These are phyloP conservation scores for Pyronema omphalodes DNA, from an alignment of 495 filamentous ascomycete species.

Conservation along the genomic window DNA sequence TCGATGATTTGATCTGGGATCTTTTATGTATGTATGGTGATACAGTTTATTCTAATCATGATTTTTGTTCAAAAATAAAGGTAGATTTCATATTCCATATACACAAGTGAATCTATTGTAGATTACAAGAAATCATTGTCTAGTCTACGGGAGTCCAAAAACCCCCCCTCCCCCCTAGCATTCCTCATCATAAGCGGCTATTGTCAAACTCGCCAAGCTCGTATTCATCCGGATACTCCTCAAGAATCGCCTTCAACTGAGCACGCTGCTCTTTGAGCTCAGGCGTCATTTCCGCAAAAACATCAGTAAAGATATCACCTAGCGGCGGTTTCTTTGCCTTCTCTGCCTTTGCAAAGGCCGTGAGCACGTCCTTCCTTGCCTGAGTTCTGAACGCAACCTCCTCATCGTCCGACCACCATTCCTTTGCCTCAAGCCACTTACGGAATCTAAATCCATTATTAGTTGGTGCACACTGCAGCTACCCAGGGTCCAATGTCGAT, in stretches of 20 bases:
- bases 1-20: too few species aligned
- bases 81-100: too few species aligned
- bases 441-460: constrained; percentile 31
- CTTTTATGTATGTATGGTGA: too few species aligned
- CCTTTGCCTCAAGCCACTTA: constrained; percentile 60
- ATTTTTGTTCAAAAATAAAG: too few species aligned
- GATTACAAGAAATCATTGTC: too few species aligned
- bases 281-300: constrained; percentile 74
- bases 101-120: too few species aligned
- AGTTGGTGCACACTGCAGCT: neutral
- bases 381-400: constrained; percentile 57
- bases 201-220: constrained; percentile 61
- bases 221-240: constrained; percentile 86
- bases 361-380: constrained; percentile 55
- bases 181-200: constrained; percentile 40
- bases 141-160: neutral
- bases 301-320: constrained; percentile 59
- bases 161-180: neutral
- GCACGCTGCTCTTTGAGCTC: constrained; percentile 63
- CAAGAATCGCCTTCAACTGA: constrained; percentile 54
- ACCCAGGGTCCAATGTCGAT: neutral
- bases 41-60: too few species aligned
- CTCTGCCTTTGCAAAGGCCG: constrained; percentile 74
- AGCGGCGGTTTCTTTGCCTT: constrained; percentile 74
- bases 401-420: constrained; percentile 35